phyloP scores from a whole-genome alignment of 352 stramenopile genomes.

The Paralagenidium karlingii region DNA sequence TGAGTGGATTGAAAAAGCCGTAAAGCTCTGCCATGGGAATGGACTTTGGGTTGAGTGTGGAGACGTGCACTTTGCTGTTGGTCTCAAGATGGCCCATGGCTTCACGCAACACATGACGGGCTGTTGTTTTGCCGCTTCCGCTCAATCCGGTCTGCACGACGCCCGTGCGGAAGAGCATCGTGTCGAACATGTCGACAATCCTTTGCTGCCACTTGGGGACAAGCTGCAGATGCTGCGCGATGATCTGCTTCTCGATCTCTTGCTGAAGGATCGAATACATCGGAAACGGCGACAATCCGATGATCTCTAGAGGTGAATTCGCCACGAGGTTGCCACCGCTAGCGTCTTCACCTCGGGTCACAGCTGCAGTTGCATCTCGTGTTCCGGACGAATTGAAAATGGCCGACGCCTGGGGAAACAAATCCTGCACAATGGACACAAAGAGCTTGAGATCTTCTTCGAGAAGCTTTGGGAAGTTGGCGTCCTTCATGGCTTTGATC shows the following conservation, averaged over 20 bases:
- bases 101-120: slow-evolving; percentile 23
- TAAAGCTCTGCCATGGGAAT: slow-evolving; percentile 76
- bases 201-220: slow-evolving; percentile 74
- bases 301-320: no score
- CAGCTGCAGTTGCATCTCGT: slow-evolving; percentile 76
- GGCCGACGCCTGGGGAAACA: slow-evolving; percentile 64
- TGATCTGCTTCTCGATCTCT: slow-evolving; percentile 68
- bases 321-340: no score
- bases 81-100: slow-evolving; percentile 23
- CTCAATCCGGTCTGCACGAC: slow-evolving; percentile 65
- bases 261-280: slow-evolving; percentile 30
- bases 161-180: slow-evolving; percentile 84
- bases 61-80: slow-evolving; percentile 41
- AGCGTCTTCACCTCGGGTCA: no score
- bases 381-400: slow-evolving; percentile 49
- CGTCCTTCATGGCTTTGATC: slow-evolving; percentile 89
- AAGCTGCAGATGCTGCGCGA: slow-evolving; percentile 34
- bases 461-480: slow-evolving; percentile 86
- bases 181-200: slow-evolving; percentile 86
- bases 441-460: slow-evolving; percentile 85
- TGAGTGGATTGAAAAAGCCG: slow-evolving; percentile 74
- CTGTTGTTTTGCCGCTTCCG: slow-evolving; percentile 61
- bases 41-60: slow-evolving; percentile 67
- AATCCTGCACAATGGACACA: slow-evolving; percentile 73
- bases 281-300: no score